Evolutionary conservation across 1,284 basidiomycete species (phyloP).

Genomic region (Boletus semigastroideus): DNA sequence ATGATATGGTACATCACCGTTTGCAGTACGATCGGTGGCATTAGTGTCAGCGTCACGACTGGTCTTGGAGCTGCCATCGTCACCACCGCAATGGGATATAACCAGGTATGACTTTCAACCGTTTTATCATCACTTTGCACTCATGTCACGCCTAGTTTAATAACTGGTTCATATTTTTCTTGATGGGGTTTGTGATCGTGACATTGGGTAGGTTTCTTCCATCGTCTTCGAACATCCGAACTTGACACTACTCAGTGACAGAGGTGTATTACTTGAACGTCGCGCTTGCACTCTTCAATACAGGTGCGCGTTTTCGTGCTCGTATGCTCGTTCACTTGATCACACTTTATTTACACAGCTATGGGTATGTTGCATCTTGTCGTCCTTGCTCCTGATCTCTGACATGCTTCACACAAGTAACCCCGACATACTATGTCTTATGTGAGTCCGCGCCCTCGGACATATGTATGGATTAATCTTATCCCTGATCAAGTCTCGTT

Average conservation of each 20-base stretch:
- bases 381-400: slow-evolving; percentile 12
- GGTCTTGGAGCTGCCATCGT: slow-evolving; percentile 93
- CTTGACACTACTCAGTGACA: slow-evolving; percentile 50
- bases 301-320: slow-evolving; percentile 47
- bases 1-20: slow-evolving; percentile 97
- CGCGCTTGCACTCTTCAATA: slow-evolving; percentile 95
- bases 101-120: slow-evolving; percentile 57
- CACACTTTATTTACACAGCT: slow-evolving; percentile 43
- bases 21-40: slow-evolving; percentile 95
- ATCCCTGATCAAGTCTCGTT: slow-evolving; percentile 42
- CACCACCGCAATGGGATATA: slow-evolving; percentile 81
- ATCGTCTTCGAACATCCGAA: slow-evolving; percentile 16
- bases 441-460: slow-evolving; percentile 46
- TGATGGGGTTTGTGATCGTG: slow-evolving; percentile 81
- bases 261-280: slow-evolving; percentile 98
- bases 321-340: slow-evolving; percentile 1
- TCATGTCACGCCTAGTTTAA: slow-evolving; percentile 52
- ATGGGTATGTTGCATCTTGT: slow-evolving; percentile 58
- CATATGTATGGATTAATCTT: background rate
- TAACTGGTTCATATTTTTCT: slow-evolving; percentile 85
- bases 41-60: slow-evolving; percentile 94
- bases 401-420: slow-evolving; percentile 48
- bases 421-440: slow-evolving; percentile 87
- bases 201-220: slow-evolving; percentile 63
- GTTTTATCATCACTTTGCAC: background rate